A percentile compares a stretch with the other conserved stretches of the same genome.
These are phyloP conservation scores for Trichosporon ovoides DNA, from an alignment of 1,284 basidiomycete genomes.

Conservation along the genomic window DNA sequence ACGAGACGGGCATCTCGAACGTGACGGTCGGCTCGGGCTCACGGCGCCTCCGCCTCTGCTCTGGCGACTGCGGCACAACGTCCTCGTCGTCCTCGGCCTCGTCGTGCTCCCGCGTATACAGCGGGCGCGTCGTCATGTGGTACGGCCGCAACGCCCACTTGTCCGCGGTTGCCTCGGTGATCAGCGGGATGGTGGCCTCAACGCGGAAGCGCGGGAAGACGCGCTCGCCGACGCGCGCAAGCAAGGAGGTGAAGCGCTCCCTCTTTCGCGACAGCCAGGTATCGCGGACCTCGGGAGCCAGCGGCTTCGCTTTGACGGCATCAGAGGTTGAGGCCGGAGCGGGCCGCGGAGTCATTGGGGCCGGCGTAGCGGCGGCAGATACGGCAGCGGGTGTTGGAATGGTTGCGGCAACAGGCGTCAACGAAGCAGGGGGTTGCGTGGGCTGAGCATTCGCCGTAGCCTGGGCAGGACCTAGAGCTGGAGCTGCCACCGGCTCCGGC, in stretches of 20 bases:
- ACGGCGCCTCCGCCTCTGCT: background rate
- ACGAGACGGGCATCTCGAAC: constrained; percentile 44
- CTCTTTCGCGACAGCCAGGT: constrained; percentile 25
- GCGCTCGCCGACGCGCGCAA: constrained; percentile 23
- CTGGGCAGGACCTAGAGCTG: background rate
- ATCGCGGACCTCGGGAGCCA: constrained; percentile 14
- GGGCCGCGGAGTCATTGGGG: background rate
- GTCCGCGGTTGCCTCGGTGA: constrained; percentile 35
- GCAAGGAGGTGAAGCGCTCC: constrained; percentile 24
- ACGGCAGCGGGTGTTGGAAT: background rate
- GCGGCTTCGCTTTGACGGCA: background rate
- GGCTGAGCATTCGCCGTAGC: background rate
- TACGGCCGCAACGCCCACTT: constrained; percentile 38
- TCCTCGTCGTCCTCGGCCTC: constrained; percentile 16
- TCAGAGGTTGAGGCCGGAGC: background rate
- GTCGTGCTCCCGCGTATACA: constrained; percentile 26
- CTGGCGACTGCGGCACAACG: background rate
- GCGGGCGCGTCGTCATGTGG: constrained; percentile 37
- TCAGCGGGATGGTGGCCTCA: constrained; percentile 17
- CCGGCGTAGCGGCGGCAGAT: background rate
- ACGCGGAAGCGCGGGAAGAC: constrained; percentile 29
- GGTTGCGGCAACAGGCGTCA: background rate
- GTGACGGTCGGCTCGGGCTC: constrained; percentile 31
- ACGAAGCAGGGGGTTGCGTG: background rate
- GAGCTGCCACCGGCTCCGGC: no score